phyloP scores from a whole-genome alignment of 2,329 filamentous ascomycete species.

The Ophiostoma australiae region DNA sequence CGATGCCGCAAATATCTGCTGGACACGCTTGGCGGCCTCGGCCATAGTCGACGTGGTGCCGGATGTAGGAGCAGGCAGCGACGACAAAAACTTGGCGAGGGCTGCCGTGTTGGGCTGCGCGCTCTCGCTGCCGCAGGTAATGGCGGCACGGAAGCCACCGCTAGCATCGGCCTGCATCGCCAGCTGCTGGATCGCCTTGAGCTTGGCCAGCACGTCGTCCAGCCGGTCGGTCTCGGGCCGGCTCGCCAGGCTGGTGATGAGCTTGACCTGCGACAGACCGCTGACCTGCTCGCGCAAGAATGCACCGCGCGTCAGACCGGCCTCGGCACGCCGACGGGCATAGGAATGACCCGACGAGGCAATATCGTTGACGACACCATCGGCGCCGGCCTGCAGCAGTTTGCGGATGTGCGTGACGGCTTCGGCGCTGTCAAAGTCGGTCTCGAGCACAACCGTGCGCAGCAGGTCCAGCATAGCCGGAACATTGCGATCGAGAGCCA shows the following conservation, averaged over 20 bases:
- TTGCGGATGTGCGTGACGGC: constrained; percentile 79
- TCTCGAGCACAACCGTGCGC: constrained; percentile 73
- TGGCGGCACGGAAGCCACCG: constrained; percentile 65
- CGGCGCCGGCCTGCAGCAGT: constrained; percentile 77
- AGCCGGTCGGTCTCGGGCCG: constrained; percentile 64
- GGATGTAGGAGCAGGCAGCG: constrained; percentile 44
- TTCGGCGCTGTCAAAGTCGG: constrained; percentile 79
- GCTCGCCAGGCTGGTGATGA: constrained; percentile 72
- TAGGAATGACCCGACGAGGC: constrained; percentile 85
- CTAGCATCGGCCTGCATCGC: constrained; percentile 50
- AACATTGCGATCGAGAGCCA: constrained; percentile 83
- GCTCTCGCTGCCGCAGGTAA: constrained; percentile 79
- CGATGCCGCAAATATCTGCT: constrained; percentile 17
- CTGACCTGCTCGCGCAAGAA: constrained; percentile 77
- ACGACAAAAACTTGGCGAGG: constrained; percentile 64
- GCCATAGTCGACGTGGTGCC: not conserved
- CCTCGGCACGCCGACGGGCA: constrained; percentile 77
- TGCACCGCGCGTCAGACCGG: constrained; percentile 66
- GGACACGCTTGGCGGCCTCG: constrained; percentile 19
- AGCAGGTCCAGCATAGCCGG: constrained; percentile 87
- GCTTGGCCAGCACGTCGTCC: constrained; percentile 69
- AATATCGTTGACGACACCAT: constrained; percentile 86
- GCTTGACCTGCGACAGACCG: constrained; percentile 84
- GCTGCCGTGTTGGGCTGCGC: constrained; percentile 64
- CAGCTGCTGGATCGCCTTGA: constrained; percentile 78